These are phyloP conservation scores for Claviceps sorghi DNA, from an alignment of 2,329 filamentous ascomycete species.

Conservation along the genomic window DNA sequence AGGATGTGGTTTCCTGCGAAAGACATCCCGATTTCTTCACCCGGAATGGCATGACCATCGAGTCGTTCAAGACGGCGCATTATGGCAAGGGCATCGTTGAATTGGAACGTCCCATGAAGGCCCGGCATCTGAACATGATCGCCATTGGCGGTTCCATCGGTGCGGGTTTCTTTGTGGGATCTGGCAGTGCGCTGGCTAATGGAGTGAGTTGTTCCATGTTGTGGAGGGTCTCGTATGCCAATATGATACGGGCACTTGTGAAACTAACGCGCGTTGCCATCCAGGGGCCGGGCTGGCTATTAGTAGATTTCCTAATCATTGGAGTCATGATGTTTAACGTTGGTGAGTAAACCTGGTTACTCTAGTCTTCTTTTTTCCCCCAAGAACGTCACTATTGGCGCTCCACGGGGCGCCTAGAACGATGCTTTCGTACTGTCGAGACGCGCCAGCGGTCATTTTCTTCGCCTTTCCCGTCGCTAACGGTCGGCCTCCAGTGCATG, in stretches of 20 bases:
- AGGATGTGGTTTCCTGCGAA: conserved; percentile 6
- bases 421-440: neutral
- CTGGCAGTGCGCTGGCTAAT: conserved; percentile 32
- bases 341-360: conserved; percentile 12
- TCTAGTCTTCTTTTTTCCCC: neutral
- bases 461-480: neutral
- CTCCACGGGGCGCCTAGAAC: too few species aligned
- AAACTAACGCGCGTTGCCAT: neutral
- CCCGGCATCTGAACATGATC: conserved; percentile 44
- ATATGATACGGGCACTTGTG: too few species aligned
- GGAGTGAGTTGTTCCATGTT: conserved; percentile 22
- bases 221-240: neutral
- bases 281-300: conserved; percentile 27
- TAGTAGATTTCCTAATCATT: conserved; percentile 39
- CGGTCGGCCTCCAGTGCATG: conserved; percentile 26
- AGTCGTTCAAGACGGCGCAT: conserved; percentile 23
- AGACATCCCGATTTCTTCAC: conserved; percentile 19
- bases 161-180: conserved; percentile 48
- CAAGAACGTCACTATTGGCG: neutral
- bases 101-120: conserved; percentile 31
- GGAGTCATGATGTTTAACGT: conserved; percentile 48
- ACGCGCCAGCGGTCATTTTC: too few species aligned
- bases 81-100: conserved; percentile 20
- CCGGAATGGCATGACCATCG: conserved; percentile 22
- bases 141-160: conserved; percentile 37